Conservation (phyloP, 768 basidiomycete species). For the Roridomyces roridus region DNA sequence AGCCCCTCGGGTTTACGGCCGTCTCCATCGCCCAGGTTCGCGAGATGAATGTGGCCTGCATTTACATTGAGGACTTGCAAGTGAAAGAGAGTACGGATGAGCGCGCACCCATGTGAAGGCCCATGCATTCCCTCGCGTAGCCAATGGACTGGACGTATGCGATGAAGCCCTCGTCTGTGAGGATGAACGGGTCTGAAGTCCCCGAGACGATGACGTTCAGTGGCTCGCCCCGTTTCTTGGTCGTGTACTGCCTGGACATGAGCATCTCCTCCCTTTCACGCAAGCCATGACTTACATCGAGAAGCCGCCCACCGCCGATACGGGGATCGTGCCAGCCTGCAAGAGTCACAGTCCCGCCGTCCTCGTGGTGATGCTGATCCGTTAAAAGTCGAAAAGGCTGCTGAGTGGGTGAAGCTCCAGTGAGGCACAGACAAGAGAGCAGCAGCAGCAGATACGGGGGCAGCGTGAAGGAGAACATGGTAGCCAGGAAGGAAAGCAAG, state of each 20-base stretch:
- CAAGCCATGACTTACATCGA: constrained; percentile 64
- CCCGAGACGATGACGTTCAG: constrained; percentile 85
- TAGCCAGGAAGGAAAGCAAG: background rate
- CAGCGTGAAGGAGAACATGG: background rate
- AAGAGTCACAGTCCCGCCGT: constrained; percentile 5
- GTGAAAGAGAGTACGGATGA: background rate
- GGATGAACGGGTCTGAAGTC: constrained; percentile 77
- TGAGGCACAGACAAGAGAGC: constrained; percentile 4
- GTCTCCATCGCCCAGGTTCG: constrained; percentile 85
- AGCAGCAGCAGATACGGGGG: constrained; percentile 2
- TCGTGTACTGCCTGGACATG: constrained; percentile 59
- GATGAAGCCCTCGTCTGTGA: constrained; percentile 75
- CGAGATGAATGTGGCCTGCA: constrained; percentile 75
- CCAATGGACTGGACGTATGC: constrained; percentile 78
- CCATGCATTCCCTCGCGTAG: constrained; percentile 83
- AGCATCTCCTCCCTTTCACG: background rate
- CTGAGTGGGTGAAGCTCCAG: constrained; percentile 22
- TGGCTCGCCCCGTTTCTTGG: constrained; percentile 73
- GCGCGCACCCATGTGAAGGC: constrained; percentile 43
- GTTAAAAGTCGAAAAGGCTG: constrained; percentile 6
- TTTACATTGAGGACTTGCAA: constrained; percentile 40
- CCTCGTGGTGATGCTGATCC: background rate
- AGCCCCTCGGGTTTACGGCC: constrained; percentile 71
- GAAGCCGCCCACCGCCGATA: constrained; percentile 69
- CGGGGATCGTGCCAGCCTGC: constrained; percentile 71